Percentiles rank a stretch among this genome's conserved stretches.
These are phyloP conservation scores for Gonapodya sp. DNA, from an alignment of 192 early-diverging fungal species.

Conservation along the genomic window DNA sequence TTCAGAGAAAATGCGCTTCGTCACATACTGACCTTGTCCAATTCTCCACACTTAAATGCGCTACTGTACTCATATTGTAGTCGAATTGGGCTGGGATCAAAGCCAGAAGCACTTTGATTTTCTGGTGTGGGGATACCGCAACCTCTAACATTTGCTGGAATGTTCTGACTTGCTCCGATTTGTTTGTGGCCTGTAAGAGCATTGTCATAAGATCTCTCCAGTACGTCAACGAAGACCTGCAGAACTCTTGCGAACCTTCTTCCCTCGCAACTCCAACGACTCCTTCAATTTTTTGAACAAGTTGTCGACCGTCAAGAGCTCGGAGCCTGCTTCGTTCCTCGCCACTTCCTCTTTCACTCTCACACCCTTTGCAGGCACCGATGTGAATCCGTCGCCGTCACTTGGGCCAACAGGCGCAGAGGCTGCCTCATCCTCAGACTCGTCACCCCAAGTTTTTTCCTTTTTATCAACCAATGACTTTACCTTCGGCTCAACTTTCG, in stretches of 20 bases:
- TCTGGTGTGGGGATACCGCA: constrained; percentile 64
- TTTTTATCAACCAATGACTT: constrained; percentile 17
- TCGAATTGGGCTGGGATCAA: constrained; percentile 89
- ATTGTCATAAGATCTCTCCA: too few relatives aligned
- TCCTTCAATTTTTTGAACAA: constrained; percentile 76
- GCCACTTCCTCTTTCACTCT: not conserved
- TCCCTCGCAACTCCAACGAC: constrained; percentile 75
- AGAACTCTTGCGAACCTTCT: constrained; percentile 55
- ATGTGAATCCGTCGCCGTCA: constrained; percentile 32
- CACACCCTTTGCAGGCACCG: constrained; percentile 30
- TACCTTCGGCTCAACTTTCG: constrained; percentile 20
- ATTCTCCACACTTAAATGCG: constrained; percentile 63
- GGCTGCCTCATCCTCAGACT: constrained; percentile 18
- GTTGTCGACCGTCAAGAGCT: constrained; percentile 48
- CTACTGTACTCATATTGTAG: constrained; percentile 45
- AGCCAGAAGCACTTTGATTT: constrained; percentile 70
- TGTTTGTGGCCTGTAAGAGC: constrained; percentile 71
- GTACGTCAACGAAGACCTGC: too few relatives aligned
- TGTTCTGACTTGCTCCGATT: constrained; percentile 58
- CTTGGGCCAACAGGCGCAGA: constrained; percentile 14
- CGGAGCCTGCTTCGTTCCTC: not conserved
- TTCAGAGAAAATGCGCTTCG: not conserved
- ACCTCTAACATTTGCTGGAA: constrained; percentile 54
- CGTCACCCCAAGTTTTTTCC: constrained; percentile 16
- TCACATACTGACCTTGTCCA: constrained; percentile 57